Evolutionary conservation across 352 stramenopile species (phyloP).

Genomic region (Pythium myriotylum): DNA sequence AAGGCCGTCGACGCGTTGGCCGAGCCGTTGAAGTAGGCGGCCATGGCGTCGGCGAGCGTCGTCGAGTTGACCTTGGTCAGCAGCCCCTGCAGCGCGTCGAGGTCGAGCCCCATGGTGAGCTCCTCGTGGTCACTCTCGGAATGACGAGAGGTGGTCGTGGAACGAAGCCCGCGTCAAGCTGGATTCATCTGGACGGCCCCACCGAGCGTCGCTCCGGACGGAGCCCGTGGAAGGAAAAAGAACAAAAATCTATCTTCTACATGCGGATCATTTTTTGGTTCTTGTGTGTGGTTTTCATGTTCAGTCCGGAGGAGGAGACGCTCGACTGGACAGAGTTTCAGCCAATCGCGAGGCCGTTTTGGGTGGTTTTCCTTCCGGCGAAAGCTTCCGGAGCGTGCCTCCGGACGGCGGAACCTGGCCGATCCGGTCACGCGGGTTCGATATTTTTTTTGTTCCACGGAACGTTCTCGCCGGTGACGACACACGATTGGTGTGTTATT

Average conservation of each 20-base stretch:
- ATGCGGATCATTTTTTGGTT: no score
- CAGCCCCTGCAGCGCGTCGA: constrained; percentile 9
- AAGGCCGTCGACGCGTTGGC: constrained; percentile 9
- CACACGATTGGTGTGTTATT: constrained; percentile 10
- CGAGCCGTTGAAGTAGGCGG: constrained; percentile 15
- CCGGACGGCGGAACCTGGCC: not conserved
- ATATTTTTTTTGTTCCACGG: constrained; percentile 14
- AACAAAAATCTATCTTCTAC: no score
- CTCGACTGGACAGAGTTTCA: not conserved
- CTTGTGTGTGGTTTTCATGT: no score
- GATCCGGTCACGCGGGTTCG: constrained; percentile 1
- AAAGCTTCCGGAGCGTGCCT: not conserved
- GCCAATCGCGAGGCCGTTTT: not conserved
- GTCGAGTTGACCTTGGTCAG: constrained; percentile 16
- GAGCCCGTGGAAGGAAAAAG: no score
- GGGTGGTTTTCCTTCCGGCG: not conserved
- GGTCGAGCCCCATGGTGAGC: constrained; percentile 7
- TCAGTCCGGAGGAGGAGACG: no score
- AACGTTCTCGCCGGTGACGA: constrained; percentile 12
- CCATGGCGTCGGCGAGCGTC: constrained; percentile 7
- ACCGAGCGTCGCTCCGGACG: no score
- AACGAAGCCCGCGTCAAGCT: not conserved
- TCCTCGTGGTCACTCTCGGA: not conserved
- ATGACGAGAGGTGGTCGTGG: not conserved
- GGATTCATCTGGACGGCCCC: no score